phyloP scores from a whole-genome alignment of 2,329 filamentous ascomycete genomes.

The Tolypocladium amazonense region DNA sequence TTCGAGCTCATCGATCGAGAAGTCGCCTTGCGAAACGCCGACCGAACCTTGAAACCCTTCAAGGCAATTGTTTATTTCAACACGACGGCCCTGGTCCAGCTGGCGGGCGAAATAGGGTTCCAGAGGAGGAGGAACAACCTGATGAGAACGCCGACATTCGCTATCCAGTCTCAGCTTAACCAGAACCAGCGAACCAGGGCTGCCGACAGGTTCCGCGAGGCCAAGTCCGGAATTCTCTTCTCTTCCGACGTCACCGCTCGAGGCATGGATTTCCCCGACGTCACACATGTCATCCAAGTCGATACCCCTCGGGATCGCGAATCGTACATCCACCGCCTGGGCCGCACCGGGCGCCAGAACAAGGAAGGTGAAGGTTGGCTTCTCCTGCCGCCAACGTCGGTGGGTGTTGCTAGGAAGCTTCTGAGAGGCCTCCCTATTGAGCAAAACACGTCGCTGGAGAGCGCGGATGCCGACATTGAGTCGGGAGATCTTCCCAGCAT shows the following conservation, averaged over 20 bases:
- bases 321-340: constrained; percentile 67
- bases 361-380: constrained; percentile 65
- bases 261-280: constrained; percentile 74
- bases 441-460: constrained; percentile 38
- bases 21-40: constrained; percentile 28
- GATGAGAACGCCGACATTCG: constrained; percentile 23
- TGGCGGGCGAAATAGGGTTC: constrained; percentile 47
- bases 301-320: constrained; percentile 55
- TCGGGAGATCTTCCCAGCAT: constrained; percentile 35
- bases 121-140: constrained; percentile 26
- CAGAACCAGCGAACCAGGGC: constrained; percentile 60
- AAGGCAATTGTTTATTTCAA: constrained; percentile 95
- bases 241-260: constrained; percentile 73
- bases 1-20: constrained; percentile 64
- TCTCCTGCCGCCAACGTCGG: constrained; percentile 47
- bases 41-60: constrained; percentile 50
- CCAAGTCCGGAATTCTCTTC: constrained; percentile 55
- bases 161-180: constrained; percentile 71
- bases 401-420: constrained; percentile 32
- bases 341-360: constrained; percentile 65
- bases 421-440: constrained; percentile 52
- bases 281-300: constrained; percentile 70
- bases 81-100: constrained; percentile 61
- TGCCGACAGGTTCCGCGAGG: constrained; percentile 60
- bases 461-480: constrained; percentile 41